Evolutionary conservation across 495 filamentous ascomycete species (phyloP).

Genomic region (Lasiosphaeriaceae sp.): DNA sequence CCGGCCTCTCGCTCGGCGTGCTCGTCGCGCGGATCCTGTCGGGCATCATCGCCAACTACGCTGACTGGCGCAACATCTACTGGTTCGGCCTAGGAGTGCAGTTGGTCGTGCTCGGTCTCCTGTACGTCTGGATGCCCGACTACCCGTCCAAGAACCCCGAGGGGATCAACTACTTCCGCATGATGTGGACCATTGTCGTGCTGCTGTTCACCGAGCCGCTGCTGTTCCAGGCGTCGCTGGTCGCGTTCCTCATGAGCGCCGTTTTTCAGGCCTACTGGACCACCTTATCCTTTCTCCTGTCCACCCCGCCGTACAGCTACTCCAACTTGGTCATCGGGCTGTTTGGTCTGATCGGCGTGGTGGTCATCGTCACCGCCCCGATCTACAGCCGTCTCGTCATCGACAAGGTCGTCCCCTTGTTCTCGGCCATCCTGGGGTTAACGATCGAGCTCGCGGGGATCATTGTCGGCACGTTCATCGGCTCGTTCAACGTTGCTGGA

Average conservation of each 20-base stretch:
- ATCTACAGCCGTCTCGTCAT: constrained; percentile 67
- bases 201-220: constrained; percentile 62
- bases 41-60: constrained; percentile 68
- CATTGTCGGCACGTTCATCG: constrained; percentile 65
- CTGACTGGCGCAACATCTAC: constrained; percentile 72
- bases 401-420: constrained; percentile 61
- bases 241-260: constrained; percentile 38
- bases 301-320: constrained; percentile 64
- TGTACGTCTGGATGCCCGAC: constrained; percentile 76
- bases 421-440: constrained; percentile 62
- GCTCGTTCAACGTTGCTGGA: constrained; percentile 62
- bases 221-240: constrained; percentile 54
- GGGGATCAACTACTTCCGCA: constrained; percentile 59
- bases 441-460: constrained; percentile 57
- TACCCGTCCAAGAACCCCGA: constrained; percentile 70
- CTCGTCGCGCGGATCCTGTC: constrained; percentile 74
- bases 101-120: constrained; percentile 57
- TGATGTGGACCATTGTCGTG: constrained; percentile 59
- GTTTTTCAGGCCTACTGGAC: constrained; percentile 64
- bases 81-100: constrained; percentile 76
- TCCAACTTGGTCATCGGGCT: constrained; percentile 65
- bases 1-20: constrained; percentile 72
- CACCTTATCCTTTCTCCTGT: constrained; percentile 75
- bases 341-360: constrained; percentile 74
- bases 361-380: constrained; percentile 61